Conservation (phyloP, 371 early-diverging fungal species). For the Mucor plumbeus region DNA sequence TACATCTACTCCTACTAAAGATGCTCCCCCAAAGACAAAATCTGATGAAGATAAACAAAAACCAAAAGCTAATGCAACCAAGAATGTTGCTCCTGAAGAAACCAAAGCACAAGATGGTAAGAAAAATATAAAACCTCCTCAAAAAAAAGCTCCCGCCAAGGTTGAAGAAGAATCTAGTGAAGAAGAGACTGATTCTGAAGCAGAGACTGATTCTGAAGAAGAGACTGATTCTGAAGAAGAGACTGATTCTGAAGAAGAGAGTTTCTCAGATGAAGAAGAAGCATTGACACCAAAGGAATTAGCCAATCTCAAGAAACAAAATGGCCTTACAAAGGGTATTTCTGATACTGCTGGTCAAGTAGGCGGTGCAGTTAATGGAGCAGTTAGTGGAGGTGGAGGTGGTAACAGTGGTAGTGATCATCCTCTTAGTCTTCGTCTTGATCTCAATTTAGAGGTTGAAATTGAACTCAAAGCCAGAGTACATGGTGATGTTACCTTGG, state of each 20-base stretch:
- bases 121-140: background rate
- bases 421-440: conserved; percentile 36
- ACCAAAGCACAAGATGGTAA: background rate
- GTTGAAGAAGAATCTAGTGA: background rate
- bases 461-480: conserved; percentile 38
- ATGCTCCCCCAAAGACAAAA: background rate
- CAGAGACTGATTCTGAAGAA: conserved; percentile 20
- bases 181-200: conserved; percentile 13
- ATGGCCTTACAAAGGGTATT: conserved; percentile 16
- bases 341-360: conserved; percentile 24
- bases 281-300: conserved; percentile 18
- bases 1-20: conserved; percentile 6
- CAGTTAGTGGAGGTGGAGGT: conserved; percentile 14
- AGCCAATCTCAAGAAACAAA: conserved; percentile 15
- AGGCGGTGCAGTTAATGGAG: conserved; percentile 6
- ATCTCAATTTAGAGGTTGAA: conserved; percentile 43
- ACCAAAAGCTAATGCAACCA: background rate
- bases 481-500: conserved; percentile 43
- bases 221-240: conserved; percentile 21
- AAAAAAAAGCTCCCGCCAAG: background rate
- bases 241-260: conserved; percentile 21
- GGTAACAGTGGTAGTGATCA: conserved; percentile 14
- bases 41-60: background rate
- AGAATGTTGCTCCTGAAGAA: conserved; percentile 2
- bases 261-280: conserved; percentile 19